Evolutionary conservation across 768 basidiomycete genomes (phyloP).

Genomic region (Boletus huronensis): DNA sequence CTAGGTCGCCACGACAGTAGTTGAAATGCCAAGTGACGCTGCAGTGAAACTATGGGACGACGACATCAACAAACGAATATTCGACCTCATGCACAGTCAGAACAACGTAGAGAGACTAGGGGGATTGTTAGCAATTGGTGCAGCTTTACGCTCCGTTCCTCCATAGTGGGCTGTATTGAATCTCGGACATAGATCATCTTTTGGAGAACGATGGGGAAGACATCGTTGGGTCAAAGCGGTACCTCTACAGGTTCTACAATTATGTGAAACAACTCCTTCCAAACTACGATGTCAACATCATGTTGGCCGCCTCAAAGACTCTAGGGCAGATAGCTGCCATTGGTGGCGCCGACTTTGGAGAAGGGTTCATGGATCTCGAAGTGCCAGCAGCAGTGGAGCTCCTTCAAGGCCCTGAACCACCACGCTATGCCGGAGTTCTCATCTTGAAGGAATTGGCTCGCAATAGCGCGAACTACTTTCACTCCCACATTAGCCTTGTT

Average conservation of each 20-base stretch:
- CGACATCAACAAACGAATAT: slow-evolving; percentile 72
- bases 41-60: slow-evolving; percentile 85
- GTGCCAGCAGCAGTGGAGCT: slow-evolving; percentile 80
- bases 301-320: slow-evolving; percentile 92
- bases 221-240: slow-evolving; percentile 73
- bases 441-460: slow-evolving; percentile 91
- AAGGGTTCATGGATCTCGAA: slow-evolving; percentile 86
- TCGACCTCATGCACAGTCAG: slow-evolving; percentile 81
- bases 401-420: slow-evolving; percentile 73
- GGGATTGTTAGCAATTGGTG: slow-evolving; percentile 85
- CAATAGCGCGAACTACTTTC: slow-evolving; percentile 84
- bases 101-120: slow-evolving; percentile 78
- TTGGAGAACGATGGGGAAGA: slow-evolving; percentile 77
- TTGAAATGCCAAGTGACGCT: slow-evolving; percentile 79
- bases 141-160: slow-evolving; percentile 16
- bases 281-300: slow-evolving; percentile 87
- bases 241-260: slow-evolving; percentile 84
- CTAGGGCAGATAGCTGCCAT: slow-evolving; percentile 83
- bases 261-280: slow-evolving; percentile 93
- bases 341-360: slow-evolving; percentile 79
- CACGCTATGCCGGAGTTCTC: slow-evolving; percentile 90
- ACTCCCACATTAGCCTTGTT: slow-evolving; percentile 81
- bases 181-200: slow-evolving; percentile 53
- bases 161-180: slow-evolving; percentile 6
- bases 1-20: slow-evolving; percentile 68